A percentile compares a stretch with the other conserved stretches of the same genome.
phyloP scores from a whole-genome alignment of 2,329 filamentous ascomycete species.

The Penicillium sp. region DNA sequence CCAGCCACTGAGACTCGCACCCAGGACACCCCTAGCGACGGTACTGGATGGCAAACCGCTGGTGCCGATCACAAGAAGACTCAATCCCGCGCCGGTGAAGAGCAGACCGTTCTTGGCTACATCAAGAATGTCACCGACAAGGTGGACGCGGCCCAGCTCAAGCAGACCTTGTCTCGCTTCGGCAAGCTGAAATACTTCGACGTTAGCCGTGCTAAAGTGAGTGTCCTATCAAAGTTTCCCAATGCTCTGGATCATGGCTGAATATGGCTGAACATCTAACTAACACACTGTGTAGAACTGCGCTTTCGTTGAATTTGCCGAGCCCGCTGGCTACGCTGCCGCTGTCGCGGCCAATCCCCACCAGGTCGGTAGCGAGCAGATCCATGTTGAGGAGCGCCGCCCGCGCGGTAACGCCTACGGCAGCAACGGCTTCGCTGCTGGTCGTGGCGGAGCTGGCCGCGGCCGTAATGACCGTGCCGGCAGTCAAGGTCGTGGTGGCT shows the following conservation, averaged over 20 bases:
- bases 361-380: conserved; percentile 73
- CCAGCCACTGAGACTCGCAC: conserved; percentile 42
- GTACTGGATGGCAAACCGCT: conserved; percentile 82
- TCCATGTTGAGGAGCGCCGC: conserved; percentile 85
- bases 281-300: conserved; percentile 91
- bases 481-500: conserved; percentile 64
- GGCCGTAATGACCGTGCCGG: conserved; percentile 67
- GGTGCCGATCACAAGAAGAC: conserved; percentile 75
- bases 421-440: conserved; percentile 60
- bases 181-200: conserved; percentile 64
- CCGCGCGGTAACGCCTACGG: conserved; percentile 69
- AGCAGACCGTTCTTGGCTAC: conserved; percentile 78
- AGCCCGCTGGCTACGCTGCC: conserved; percentile 73
- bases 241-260: background rate
- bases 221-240: conserved; percentile 15
- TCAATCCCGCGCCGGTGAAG: conserved; percentile 68
- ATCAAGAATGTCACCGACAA: conserved; percentile 95
- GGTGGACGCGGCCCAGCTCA: conserved; percentile 71
- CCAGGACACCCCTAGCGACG: conserved; percentile 73
- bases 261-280: too few relatives aligned
- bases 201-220: conserved; percentile 71
- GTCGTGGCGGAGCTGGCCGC: conserved; percentile 62
- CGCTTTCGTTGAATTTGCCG: conserved; percentile 92
- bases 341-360: conserved; percentile 84
- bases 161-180: conserved; percentile 66